Conservation (phyloP, 2,329 filamentous ascomycete species). For the Pyricularia sp. region DNA sequence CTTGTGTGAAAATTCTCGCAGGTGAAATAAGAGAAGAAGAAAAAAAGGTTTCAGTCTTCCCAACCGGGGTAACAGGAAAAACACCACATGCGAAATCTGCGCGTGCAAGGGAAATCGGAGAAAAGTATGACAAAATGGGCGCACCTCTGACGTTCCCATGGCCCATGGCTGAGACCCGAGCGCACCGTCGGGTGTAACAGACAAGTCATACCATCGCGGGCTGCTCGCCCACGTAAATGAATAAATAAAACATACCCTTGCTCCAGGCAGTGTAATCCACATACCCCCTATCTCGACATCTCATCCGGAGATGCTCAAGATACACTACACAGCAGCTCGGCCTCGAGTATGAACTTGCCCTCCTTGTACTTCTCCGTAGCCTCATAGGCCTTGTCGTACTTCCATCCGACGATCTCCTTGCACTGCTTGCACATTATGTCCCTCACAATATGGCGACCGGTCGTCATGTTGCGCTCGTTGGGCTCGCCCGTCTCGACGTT, state of each 20-base stretch:
- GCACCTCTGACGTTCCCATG: background rate
- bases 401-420: slow-evolving; percentile 90
- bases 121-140: background rate
- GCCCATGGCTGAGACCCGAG: background rate
- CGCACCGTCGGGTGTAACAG: background rate
- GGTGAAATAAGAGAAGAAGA: background rate
- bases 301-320: background rate
- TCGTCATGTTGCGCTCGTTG: slow-evolving; percentile 97
- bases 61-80: background rate
- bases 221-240: background rate
- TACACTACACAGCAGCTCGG: slow-evolving; percentile 75
- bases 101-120: background rate
- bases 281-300: background rate
- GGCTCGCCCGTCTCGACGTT: slow-evolving; percentile 75
- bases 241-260: background rate
- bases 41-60: background rate
- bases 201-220: background rate
- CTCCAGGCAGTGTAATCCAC: background rate
- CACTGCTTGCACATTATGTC: slow-evolving; percentile 89
- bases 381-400: slow-evolving; percentile 97
- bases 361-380: slow-evolving; percentile 93
- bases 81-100: background rate
- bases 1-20: background rate
- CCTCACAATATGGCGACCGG: slow-evolving; percentile 82
- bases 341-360: slow-evolving; percentile 93